These are phyloP conservation scores for Penicillium chermesinum DNA, from an alignment of 495 filamentous ascomycete genomes.

Conservation along the genomic window DNA sequence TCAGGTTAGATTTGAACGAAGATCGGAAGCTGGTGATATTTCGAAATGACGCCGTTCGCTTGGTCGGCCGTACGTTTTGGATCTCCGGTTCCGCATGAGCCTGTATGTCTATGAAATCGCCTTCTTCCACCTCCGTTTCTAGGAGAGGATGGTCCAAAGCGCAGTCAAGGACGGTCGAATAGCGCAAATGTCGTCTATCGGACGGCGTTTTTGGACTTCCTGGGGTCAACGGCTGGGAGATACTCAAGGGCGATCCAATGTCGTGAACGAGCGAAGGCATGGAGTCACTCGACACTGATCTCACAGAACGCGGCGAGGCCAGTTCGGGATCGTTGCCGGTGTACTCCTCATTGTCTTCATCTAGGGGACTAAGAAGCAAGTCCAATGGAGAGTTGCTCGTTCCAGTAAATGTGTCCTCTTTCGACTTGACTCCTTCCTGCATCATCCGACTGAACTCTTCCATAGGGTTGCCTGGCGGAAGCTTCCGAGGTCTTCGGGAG, in stretches of 20 bases:
- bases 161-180: conserved; percentile 50
- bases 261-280: conserved; percentile 58
- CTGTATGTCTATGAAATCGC: conserved; percentile 22
- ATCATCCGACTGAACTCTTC: conserved; percentile 44
- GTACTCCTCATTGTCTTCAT: conserved; percentile 34
- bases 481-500: conserved; percentile 28
- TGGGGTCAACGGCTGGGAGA: conserved; percentile 31
- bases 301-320: conserved; percentile 37
- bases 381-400: conserved; percentile 34
- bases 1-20: conserved; percentile 89
- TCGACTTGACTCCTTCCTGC: conserved; percentile 33
- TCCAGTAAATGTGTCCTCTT: conserved; percentile 27
- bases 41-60: conserved; percentile 20
- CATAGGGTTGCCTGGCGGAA: conserved; percentile 40
- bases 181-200: conserved; percentile 36
- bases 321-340: conserved; percentile 36
- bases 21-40: conserved; percentile 40
- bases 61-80: conserved; percentile 16
- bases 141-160: conserved; percentile 53
- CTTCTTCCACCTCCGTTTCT: conserved; percentile 29
- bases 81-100: conserved; percentile 15
- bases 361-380: conserved; percentile 43
- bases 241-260: conserved; percentile 41
- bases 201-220: conserved; percentile 34
- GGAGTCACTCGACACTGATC: conserved; percentile 56